Evolutionary conservation across 2,329 filamentous ascomycete species (phyloP), one percentile per base, ranked within the genome.

Genomic region (Penicillium sp.): DNA sequence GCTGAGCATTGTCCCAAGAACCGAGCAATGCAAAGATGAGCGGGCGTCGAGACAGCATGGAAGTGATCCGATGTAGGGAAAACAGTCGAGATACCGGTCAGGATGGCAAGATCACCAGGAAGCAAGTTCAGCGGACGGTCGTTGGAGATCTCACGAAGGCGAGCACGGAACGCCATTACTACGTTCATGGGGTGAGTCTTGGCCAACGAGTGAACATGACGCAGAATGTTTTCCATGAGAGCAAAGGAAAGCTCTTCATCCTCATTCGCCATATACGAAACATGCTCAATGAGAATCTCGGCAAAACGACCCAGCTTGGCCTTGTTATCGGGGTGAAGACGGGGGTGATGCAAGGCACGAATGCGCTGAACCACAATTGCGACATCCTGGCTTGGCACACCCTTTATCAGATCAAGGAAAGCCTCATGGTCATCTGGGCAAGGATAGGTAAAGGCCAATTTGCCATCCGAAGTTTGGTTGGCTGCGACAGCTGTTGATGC

Each of bases 51-150:
- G 35, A 98, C 91, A 66, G 95, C 89, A 68, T 99, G 95, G 75
- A 98, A 99, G 76, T 98, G 93, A 75, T 99, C 95, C 0, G 93
- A 97, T 0, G 95, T 96, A 4, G 95, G 93, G 69, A 96, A 99
- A 52, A 96, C 90, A 2, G 87, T 87, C 42, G 88, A 87, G 58
- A 97, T 85, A 0, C 91, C 92, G 0, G 91, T 93, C 35, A 99
- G 78, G n/a, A 96, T 78, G 22, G 92, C 77, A 21, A 99, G 77
- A 68, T 99, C 93, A 19, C 91, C 90, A n/a, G 82, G 71, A 13
- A 73, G 65, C 72, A 83, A 68, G 73, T 83, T 66, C 81, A 85
- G 68, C 0, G 79, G 74, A 27, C 79, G 81, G 2, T 81, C 75
- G 13, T 81, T 73, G 42, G 84, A 78, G 33, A 88, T 77, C 24